These are phyloP conservation scores for Bryoglossum gracile DNA, from an alignment of 495 filamentous ascomycete species.

Conservation along the genomic window DNA sequence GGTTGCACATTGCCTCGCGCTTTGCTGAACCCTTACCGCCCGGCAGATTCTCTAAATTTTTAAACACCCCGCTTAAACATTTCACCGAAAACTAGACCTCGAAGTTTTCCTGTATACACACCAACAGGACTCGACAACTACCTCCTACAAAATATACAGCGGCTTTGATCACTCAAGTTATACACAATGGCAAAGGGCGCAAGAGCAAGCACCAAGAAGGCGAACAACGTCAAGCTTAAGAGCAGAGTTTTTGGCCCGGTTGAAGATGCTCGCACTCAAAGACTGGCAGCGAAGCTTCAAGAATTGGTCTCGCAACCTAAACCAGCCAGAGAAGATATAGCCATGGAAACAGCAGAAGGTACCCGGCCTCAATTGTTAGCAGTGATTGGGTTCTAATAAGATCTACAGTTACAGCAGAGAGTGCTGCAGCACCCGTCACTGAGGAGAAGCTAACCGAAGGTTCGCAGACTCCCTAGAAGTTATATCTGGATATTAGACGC, in stretches of 20 bases:
- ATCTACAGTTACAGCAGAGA: slow-evolving; percentile 1
- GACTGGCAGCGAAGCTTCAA: slow-evolving; percentile 72
- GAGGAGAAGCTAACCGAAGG: slow-evolving; percentile 17
- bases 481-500: too few relatives aligned
- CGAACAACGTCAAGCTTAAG: slow-evolving; percentile 70
- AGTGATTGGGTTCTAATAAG: neutral
- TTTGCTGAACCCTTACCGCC: too few relatives aligned
- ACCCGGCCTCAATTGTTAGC: slow-evolving; percentile 15
- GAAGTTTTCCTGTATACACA: too few relatives aligned
- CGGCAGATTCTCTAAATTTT: too few relatives aligned
- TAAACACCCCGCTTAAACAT: too few relatives aligned
- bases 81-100: too few relatives aligned
- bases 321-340: slow-evolving; percentile 27
- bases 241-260: slow-evolving; percentile 71
- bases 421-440: neutral
- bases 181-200: slow-evolving; percentile 74
- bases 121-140: too few relatives aligned
- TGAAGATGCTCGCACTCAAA: slow-evolving; percentile 64
- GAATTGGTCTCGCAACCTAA: slow-evolving; percentile 66
- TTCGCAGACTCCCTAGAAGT: neutral
- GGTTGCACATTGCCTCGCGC: too few relatives aligned
- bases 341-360: slow-evolving; percentile 29
- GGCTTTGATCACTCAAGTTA: too few relatives aligned
- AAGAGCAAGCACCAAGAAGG: slow-evolving; percentile 65
- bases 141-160: too few relatives aligned